Evolutionary conservation across 768 basidiomycete species (phyloP).

Genomic region (Kwoniella pini): DNA sequence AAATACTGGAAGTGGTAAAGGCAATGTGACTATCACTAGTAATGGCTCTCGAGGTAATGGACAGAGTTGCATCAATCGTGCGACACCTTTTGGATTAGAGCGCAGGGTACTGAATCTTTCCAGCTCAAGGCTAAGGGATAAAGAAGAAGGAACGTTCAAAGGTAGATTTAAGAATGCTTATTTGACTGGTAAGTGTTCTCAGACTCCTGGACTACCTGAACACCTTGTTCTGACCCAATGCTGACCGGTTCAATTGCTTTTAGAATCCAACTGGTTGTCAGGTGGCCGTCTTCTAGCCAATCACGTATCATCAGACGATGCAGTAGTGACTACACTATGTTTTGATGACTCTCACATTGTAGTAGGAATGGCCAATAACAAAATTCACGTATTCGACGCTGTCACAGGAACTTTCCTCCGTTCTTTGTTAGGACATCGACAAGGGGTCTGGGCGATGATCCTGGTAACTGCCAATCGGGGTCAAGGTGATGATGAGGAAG

Average conservation of each 20-base stretch:
- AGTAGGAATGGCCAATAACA: conserved; percentile 80
- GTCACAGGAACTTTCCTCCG: conserved; percentile 71
- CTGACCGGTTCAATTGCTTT: neutral
- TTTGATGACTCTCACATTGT: conserved; percentile 81
- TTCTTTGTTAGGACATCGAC: conserved; percentile 78
- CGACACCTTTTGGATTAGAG: conserved; percentile 15
- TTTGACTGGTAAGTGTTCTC: conserved; percentile 62
- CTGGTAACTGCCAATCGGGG: conserved; percentile 62
- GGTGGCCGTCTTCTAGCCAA: conserved; percentile 71
- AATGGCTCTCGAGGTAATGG: neutral
- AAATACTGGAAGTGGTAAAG: too few species aligned
- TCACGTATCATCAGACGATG: conserved; percentile 62
- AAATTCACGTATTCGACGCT: conserved; percentile 82
- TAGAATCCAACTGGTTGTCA: conserved; percentile 78
- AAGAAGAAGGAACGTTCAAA: conserved; percentile 59
- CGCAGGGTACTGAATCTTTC: conserved; percentile 7
- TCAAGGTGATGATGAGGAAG: conserved; percentile 1
- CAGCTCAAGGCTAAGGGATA: conserved; percentile 2
- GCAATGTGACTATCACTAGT: neutral
- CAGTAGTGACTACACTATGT: conserved; percentile 83
- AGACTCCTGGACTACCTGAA: neutral
- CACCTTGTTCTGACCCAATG: neutral
- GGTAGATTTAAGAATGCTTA: conserved; percentile 72
- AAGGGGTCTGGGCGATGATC: conserved; percentile 90
- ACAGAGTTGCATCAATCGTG: neutral